Percentiles rank a stretch among this genome's conserved stretches.
phyloP scores from a whole-genome alignment of 257 asterid species.

The Knoxia roxburghii region DNA sequence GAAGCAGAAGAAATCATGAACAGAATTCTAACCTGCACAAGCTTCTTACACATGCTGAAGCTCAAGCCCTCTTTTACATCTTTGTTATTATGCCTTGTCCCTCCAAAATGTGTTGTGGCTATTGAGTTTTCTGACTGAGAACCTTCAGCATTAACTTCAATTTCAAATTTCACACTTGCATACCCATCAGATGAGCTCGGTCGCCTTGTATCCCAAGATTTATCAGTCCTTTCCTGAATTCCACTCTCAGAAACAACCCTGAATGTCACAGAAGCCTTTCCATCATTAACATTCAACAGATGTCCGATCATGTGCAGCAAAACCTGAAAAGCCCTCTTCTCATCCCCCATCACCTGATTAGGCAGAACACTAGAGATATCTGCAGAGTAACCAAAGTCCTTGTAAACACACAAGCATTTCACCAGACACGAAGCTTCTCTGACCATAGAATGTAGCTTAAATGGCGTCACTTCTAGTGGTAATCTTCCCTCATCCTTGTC shows the following conservation, averaged over 20 bases:
- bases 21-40: slow-evolving; percentile 33
- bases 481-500: slow-evolving; percentile 44
- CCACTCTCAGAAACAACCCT: slow-evolving; percentile 30
- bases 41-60: slow-evolving; percentile 47
- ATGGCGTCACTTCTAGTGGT: slow-evolving; percentile 33
- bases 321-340: slow-evolving; percentile 43
- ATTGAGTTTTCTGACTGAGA: slow-evolving; percentile 25
- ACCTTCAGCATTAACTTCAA: slow-evolving; percentile 34
- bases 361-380: slow-evolving; percentile 33
- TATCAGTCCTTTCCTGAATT: slow-evolving; percentile 23
- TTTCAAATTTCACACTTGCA: slow-evolving; percentile 33
- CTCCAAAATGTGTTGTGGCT: slow-evolving; percentile 26
- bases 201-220: slow-evolving; percentile 31
- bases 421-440: slow-evolving; percentile 39
- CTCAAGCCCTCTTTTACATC: slow-evolving; percentile 40
- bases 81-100: slow-evolving; percentile 29
- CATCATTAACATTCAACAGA: slow-evolving; percentile 30
- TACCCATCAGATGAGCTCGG: slow-evolving; percentile 25
- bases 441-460: slow-evolving; percentile 32
- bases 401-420: slow-evolving; percentile 33
- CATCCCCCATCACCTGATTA: slow-evolving; percentile 41
- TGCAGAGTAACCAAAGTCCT: slow-evolving; percentile 33
- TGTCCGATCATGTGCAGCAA: slow-evolving; percentile 45
- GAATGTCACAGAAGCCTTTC: slow-evolving; percentile 32
- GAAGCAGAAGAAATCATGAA: not conserved